Percentiles rank a stretch among this genome's conserved stretches.
These are phyloP conservation scores for Penicillium sp. DNA, from an alignment of 2,329 filamentous ascomycete species.

Conservation along the genomic window DNA sequence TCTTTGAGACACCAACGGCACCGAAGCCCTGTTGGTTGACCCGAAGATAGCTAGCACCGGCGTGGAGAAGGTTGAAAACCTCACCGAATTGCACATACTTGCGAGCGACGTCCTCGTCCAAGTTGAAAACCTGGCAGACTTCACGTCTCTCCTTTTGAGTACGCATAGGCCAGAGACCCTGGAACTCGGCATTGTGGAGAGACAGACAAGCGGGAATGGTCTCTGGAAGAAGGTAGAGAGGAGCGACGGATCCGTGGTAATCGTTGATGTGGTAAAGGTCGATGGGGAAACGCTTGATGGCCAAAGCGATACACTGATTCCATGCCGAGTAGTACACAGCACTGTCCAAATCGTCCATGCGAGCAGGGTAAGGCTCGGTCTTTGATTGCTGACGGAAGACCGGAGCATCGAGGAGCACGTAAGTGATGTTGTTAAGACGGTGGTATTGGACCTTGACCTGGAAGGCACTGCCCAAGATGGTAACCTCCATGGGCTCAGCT, in stretches of 20 bases:
- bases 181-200: constrained; percentile 74
- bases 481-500: constrained; percentile 67
- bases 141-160: constrained; percentile 66
- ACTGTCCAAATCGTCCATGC: constrained; percentile 72
- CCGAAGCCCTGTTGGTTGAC: constrained; percentile 71
- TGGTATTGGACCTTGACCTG: constrained; percentile 70
- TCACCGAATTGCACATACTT: constrained; percentile 72
- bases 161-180: constrained; percentile 72
- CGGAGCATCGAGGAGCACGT: constrained; percentile 69
- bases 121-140: constrained; percentile 69
- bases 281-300: constrained; percentile 67
- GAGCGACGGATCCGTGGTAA: constrained; percentile 68
- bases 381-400: constrained; percentile 70
- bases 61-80: constrained; percentile 71
- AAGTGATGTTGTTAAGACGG: constrained; percentile 68
- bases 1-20: constrained; percentile 71
- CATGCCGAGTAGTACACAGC: constrained; percentile 73
- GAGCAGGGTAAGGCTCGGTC: constrained; percentile 68
- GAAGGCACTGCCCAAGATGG: constrained; percentile 65
- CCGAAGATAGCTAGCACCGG: constrained; percentile 69
- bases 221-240: constrained; percentile 67
- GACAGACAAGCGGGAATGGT: constrained; percentile 68
- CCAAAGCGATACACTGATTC: constrained; percentile 72
- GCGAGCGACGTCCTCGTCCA: constrained; percentile 62
- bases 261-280: constrained; percentile 72